phyloP scores from a whole-genome alignment of 1,284 basidiomycete genomes.

The Athelia sp. region DNA sequence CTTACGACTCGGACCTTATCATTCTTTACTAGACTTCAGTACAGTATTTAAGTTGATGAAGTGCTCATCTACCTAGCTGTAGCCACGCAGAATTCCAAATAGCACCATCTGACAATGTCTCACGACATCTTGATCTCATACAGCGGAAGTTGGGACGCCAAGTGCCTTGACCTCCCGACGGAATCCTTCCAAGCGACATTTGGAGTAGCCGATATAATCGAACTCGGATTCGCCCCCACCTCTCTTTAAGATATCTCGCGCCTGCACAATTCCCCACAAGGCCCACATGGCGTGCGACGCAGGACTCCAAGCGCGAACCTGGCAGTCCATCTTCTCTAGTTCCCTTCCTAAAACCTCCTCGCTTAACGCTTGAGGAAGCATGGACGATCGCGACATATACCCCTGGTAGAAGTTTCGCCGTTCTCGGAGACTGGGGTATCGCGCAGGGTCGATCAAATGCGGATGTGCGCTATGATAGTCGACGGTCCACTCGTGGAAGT shows the following conservation, averaged over 20 bases:
- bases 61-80: too few relatives aligned
- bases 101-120: too few relatives aligned
- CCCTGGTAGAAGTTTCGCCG: slow-evolving; percentile 79
- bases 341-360: slow-evolving; percentile 31
- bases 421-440: slow-evolving; percentile 70
- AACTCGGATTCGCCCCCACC: slow-evolving; percentile 61
- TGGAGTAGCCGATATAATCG: slow-evolving; percentile 72
- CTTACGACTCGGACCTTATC: too few relatives aligned
- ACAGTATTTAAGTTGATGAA: too few relatives aligned
- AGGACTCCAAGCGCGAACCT: slow-evolving; percentile 83
- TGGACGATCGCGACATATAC: slow-evolving; percentile 60
- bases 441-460: slow-evolving; percentile 63
- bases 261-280: slow-evolving; percentile 89
- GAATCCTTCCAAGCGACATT: slow-evolving; percentile 59
- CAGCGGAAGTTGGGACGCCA: too few relatives aligned
- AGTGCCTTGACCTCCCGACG: slow-evolving; percentile 52
- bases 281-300: slow-evolving; percentile 88
- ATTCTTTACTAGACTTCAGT: too few relatives aligned
- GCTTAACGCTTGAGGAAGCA: slow-evolving; percentile 22
- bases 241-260: slow-evolving; percentile 73
- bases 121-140: too few relatives aligned
- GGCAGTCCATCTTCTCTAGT: slow-evolving; percentile 57
- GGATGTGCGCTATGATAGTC: slow-evolving; percentile 78
- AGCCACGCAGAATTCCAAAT: too few relatives aligned
- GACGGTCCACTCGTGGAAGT: slow-evolving; percentile 94